phyloP scores from a whole-genome alignment of 345 rosid species.

The Raphanus raphanistrum region DNA sequence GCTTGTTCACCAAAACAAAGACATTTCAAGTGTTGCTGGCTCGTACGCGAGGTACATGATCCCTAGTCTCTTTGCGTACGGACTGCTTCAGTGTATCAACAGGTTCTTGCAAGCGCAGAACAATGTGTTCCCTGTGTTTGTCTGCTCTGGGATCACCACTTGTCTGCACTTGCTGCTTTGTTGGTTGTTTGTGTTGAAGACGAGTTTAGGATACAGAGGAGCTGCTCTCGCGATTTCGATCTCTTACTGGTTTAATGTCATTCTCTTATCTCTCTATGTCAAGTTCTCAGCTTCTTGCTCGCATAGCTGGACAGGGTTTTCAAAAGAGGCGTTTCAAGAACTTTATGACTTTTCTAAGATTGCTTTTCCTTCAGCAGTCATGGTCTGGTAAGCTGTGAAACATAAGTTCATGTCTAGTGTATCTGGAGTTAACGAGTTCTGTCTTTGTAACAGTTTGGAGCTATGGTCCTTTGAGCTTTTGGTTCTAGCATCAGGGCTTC shows the following conservation, averaged over 20 bases:
- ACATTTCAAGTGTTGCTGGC: conserved; percentile 49
- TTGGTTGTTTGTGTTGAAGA: conserved; percentile 48
- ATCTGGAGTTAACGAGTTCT: background rate
- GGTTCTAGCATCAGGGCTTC: background rate
- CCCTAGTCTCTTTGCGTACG: conserved; percentile 48
- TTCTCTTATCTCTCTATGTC: conserved; percentile 35
- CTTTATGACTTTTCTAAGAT: conserved; percentile 14
- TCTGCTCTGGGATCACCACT: conserved; percentile 46
- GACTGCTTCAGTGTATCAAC: conserved; percentile 43
- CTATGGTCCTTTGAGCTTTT: conserved; percentile 26
- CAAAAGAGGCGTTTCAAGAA: conserved; percentile 27
- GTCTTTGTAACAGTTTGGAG: conserved; percentile 16
- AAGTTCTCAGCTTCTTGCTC: conserved; percentile 40
- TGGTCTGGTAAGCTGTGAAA: conserved; percentile 32
- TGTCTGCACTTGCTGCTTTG: conserved; percentile 44
- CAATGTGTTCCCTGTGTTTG: conserved; percentile 53
- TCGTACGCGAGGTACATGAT: conserved; percentile 46
- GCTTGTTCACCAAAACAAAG: conserved; percentile 20
- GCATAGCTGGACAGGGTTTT: conserved; percentile 39
- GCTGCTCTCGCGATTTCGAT: conserved; percentile 51
- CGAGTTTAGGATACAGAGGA: conserved; percentile 51
- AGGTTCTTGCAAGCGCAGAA: conserved; percentile 55
- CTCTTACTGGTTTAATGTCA: conserved; percentile 44
- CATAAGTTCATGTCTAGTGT: background rate
- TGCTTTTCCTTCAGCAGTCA: conserved; percentile 42